Percentiles rank a stretch among this genome's conserved stretches.
Evolutionary conservation across 495 filamentous ascomycete species (phyloP).

Genomic region (Hypomontagnella monticulosa): DNA sequence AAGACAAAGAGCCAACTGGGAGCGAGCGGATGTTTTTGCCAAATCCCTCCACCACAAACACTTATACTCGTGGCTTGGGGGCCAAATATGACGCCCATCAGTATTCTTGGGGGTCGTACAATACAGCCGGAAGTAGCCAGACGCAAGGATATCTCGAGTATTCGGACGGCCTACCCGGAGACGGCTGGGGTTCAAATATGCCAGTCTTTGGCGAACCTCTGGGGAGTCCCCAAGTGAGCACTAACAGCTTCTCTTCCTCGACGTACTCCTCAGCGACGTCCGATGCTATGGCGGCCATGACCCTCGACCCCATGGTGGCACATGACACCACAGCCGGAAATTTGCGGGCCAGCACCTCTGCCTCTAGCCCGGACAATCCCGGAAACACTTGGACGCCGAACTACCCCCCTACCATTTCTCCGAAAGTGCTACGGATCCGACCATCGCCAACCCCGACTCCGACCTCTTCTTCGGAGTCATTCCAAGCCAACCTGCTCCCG

Average conservation of each 20-base stretch:
- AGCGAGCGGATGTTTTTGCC: constrained; percentile 42
- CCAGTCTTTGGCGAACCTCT: constrained; percentile 38
- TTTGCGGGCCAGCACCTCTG: background rate
- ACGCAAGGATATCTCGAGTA: constrained; percentile 14
- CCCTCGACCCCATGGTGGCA: constrained; percentile 24
- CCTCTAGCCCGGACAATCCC: constrained; percentile 6
- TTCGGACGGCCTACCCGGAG: constrained; percentile 28
- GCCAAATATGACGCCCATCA: constrained; percentile 30
- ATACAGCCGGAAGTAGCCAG: constrained; percentile 11
- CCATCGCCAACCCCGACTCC: constrained; percentile 47
- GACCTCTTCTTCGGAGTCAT: constrained; percentile 49
- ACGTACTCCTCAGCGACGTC: constrained; percentile 36
- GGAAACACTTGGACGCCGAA: constrained; percentile 28
- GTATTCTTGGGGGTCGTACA: constrained; percentile 24
- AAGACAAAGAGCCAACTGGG: constrained; percentile 39
- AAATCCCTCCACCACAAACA: constrained; percentile 40
- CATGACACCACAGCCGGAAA: constrained; percentile 15
- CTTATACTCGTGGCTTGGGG: constrained; percentile 28
- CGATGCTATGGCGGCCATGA: constrained; percentile 42
- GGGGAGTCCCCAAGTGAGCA: constrained; percentile 33
- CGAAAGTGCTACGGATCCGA: constrained; percentile 48
- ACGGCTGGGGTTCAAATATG: constrained; percentile 14
- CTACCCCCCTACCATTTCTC: constrained; percentile 48
- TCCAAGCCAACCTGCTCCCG: constrained; percentile 40
- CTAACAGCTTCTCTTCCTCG: constrained; percentile 43